Evolutionary conservation across 2,329 filamentous ascomycete genomes (phyloP), one percentile per base, ranked within the genome.

Genomic region (Chaetomium strumarium): DNA sequence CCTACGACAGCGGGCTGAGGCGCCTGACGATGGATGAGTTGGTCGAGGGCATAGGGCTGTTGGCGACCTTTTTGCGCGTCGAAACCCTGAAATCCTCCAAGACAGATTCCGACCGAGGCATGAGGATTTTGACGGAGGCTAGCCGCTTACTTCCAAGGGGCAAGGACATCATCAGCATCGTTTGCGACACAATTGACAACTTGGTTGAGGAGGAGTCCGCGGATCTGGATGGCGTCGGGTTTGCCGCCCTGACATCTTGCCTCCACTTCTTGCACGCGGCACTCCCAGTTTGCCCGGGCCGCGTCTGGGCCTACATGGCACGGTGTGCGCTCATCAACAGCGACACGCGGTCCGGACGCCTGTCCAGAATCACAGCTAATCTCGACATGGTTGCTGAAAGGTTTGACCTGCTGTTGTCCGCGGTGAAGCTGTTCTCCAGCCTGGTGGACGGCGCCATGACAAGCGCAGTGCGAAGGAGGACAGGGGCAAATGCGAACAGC

Each of bases 271-370:
- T 95, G 36, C 80, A 86, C 60, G 82, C 85, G 2, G 72, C 95
- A 16, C 69, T 93, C 24, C 76, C 78, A 61, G 86, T 79, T n/a
- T 81, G 86, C 47, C 92, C 93, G 0, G 87, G 86, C 52, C 79
- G 91, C 55, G 84, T 96, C 6, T 97, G 93, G 91, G 90, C 92
- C 3, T 88, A 92, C 66, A 78, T 99, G 62, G 83, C 85, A 3
- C 83, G 89, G 52, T 95, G 89, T 66, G 83, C 85, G 57, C 74
- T 99, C 16, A 75, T 99, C 42, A 86, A 87, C 60, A 80, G 84
- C 6, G 85, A 90, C 59, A 84, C 88, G 10, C 85, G 84, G 57
- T 84, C 84, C 13, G 88, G 90, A 11, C 84, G 86, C 55, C 77
- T 99, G 55, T 81, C 85, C 37, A 83, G 83, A 46, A 84, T 97